Conservation (phyloP, 2,329 filamentous ascomycete species). For the Ascochyta lentis region DNA sequence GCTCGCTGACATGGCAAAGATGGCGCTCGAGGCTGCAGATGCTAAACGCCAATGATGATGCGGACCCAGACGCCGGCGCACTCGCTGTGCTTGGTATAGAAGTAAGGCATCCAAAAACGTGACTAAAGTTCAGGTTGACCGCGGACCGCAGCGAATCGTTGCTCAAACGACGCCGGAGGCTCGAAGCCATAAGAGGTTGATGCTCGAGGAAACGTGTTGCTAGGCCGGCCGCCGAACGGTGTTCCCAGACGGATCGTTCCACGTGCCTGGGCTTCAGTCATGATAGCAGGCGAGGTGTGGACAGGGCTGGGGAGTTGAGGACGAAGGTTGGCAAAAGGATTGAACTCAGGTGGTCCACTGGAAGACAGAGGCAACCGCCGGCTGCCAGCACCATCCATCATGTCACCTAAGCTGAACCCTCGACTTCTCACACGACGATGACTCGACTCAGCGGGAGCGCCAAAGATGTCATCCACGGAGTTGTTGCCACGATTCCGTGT, state of each 20-base stretch:
- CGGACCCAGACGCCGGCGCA: conserved; percentile 31
- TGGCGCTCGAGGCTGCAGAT: conserved; percentile 31
- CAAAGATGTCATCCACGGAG: conserved; percentile 55
- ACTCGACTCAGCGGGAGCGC: conserved; percentile 56
- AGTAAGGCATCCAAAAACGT: conserved; percentile 30
- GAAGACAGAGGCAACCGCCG: conserved; percentile 62
- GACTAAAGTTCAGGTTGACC: conserved; percentile 32
- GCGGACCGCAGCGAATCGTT: conserved; percentile 44
- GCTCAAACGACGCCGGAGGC: conserved; percentile 48
- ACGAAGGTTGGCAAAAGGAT: conserved; percentile 35
- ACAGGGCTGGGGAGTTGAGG: conserved; percentile 37
- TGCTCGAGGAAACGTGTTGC: conserved; percentile 57
- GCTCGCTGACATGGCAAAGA: conserved; percentile 28
- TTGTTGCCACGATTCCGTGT: conserved; percentile 48
- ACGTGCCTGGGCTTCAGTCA: conserved; percentile 39
- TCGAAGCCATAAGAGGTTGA: conserved; percentile 48
- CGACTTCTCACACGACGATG: conserved; percentile 66
- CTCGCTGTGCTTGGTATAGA: conserved; percentile 31
- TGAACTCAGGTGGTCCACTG: conserved; percentile 53
- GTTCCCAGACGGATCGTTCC: conserved; percentile 55
- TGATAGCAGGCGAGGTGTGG: conserved; percentile 25
- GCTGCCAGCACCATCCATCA: conserved; percentile 57
- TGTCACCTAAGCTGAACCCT: conserved; percentile 66
- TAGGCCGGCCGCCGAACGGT: conserved; percentile 53
- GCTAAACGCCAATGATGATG: conserved; percentile 47